Conservation (phyloP, 345 rosid species). For the Aegle marmelos region DNA sequence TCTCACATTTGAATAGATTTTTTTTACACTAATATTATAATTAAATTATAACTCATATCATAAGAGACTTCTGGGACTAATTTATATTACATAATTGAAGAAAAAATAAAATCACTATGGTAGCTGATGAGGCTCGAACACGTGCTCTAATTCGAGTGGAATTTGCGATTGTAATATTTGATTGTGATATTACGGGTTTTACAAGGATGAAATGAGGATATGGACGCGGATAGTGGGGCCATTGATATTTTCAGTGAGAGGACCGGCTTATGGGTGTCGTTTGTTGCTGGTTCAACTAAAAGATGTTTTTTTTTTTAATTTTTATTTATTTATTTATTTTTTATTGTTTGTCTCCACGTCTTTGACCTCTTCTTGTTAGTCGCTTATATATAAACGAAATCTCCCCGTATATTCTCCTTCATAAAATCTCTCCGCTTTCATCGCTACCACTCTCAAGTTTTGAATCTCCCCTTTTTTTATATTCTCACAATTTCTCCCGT, state of each 20-base stretch:
- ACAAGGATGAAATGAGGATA: neutral
- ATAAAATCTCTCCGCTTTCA: conserved; percentile 22
- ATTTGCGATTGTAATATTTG: no score
- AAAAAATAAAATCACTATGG: no score
- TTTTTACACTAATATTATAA: no score
- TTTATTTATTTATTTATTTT: neutral
- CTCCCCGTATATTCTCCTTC: neutral
- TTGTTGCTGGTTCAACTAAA: neutral
- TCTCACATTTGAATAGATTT: no score
- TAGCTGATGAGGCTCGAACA: no score
- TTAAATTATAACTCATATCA: no score
- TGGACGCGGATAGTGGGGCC: conserved; percentile 11
- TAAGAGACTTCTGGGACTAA: no score
- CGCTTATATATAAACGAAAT: neutral
- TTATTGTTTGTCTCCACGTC: conserved; percentile 2
- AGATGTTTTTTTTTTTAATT: neutral
- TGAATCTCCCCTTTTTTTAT: neutral
- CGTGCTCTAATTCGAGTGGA: no score
- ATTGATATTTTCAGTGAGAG: neutral
- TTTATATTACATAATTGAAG: no score
- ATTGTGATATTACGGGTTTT: neutral
- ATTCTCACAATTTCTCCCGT: neutral
- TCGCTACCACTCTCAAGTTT: neutral
- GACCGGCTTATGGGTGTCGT: neutral
- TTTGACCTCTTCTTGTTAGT: conserved; percentile 20